Evolutionary conservation across 1,284 basidiomycete genomes (phyloP).

Genomic region (Ceratobasidium sp.): DNA sequence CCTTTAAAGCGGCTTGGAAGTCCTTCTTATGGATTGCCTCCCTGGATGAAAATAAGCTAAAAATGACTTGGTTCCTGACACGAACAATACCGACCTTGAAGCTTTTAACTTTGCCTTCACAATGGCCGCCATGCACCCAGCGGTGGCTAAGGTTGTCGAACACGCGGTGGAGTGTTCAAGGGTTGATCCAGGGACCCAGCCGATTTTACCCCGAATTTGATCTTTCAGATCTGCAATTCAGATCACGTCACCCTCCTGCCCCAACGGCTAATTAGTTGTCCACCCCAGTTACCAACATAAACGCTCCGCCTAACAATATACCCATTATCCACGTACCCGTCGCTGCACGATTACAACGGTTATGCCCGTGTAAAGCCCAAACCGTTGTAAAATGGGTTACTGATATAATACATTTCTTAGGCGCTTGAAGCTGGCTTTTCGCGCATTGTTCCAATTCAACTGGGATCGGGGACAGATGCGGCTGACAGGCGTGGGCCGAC

Average conservation of each 20-base stretch:
- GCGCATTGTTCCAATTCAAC: constrained; percentile 9
- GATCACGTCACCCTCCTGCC: no score
- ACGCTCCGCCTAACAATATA: no score
- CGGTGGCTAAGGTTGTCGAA: constrained; percentile 17
- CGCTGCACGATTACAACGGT: no score
- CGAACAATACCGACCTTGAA: constrained; percentile 56
- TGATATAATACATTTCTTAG: no score
- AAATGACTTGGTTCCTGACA: neutral
- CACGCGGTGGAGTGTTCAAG: constrained; percentile 1
- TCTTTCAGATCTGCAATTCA: neutral
- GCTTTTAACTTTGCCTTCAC: constrained; percentile 80
- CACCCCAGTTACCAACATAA: no score
- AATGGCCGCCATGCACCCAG: constrained; percentile 56
- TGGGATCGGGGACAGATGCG: neutral
- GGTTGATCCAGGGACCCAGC: constrained; percentile 6
- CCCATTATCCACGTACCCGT: neutral
- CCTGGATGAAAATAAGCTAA: constrained; percentile 54
- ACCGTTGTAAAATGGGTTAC: no score
- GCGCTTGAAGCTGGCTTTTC: neutral
- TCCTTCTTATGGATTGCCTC: constrained; percentile 81
- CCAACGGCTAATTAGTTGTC: no score
- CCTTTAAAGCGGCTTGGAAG: constrained; percentile 73
- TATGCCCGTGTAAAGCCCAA: no score
- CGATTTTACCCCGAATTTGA: constrained; percentile 8
- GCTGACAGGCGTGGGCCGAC: constrained; percentile 6